phyloP scores from a whole-genome alignment of 2,329 filamentous ascomycete species.

The Penicillium verrucosum region DNA sequence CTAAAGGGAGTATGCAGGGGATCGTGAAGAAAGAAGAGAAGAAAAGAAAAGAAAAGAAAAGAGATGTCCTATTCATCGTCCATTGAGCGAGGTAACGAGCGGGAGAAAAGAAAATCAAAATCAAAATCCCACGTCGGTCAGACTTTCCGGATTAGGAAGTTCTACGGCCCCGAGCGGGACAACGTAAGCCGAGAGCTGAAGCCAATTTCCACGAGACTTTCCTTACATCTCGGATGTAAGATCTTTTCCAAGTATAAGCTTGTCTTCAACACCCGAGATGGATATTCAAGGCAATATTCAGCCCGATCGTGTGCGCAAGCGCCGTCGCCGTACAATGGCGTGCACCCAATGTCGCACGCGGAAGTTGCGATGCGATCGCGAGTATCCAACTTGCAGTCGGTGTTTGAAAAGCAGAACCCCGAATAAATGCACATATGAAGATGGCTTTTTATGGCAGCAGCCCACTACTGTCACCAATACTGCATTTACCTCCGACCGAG shows the following conservation, averaged over 20 bases:
- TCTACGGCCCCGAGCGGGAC: background rate
- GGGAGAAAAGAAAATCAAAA: background rate
- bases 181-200: background rate
- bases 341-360: conserved; percentile 43
- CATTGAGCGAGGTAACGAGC: background rate
- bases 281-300: conserved; percentile 12
- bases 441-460: conserved; percentile 41
- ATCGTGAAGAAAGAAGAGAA: background rate
- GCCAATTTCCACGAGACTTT: background rate
- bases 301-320: conserved; percentile 35
- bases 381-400: conserved; percentile 40
- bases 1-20: background rate
- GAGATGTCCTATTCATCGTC: background rate
- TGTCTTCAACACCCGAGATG: conserved; percentile 1
- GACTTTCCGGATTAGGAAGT: conserved; percentile 17
- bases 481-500: conserved; percentile 23
- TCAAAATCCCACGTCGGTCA: conserved; percentile 4
- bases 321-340: conserved; percentile 40
- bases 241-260: background rate
- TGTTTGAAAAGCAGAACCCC: conserved; percentile 39
- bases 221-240: conserved; percentile 1
- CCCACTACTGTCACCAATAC: conserved; percentile 33
- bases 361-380: conserved; percentile 44
- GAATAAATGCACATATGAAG: conserved; percentile 40
- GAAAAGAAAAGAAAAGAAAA: background rate